These are phyloP conservation scores for Parathielavia appendiculata DNA, from an alignment of 495 filamentous ascomycete genomes.

Conservation along the genomic window DNA sequence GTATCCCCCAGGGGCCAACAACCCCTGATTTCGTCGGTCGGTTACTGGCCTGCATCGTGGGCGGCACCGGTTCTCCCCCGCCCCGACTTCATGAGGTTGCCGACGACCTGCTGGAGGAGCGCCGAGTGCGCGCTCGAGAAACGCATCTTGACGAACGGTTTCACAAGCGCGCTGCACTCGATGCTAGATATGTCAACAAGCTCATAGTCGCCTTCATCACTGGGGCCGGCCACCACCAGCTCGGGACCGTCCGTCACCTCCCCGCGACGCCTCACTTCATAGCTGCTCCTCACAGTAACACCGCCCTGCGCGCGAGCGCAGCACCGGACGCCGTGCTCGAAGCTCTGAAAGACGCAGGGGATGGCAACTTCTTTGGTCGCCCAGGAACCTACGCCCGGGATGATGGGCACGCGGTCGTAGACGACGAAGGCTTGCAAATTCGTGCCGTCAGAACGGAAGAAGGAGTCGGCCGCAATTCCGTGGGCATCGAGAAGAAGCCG, in stretches of 20 bases:
- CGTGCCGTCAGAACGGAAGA: slow-evolving; percentile 31
- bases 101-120: slow-evolving; percentile 25
- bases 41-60: not conserved
- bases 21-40: not conserved
- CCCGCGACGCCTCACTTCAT: slow-evolving; percentile 30
- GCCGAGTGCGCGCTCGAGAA: slow-evolving; percentile 27
- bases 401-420: slow-evolving; percentile 36
- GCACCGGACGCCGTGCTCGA: slow-evolving; percentile 31
- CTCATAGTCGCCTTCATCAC: slow-evolving; percentile 28
- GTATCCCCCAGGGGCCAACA: not conserved
- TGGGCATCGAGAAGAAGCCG: slow-evolving; percentile 23
- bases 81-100: slow-evolving; percentile 10
- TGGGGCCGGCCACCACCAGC: slow-evolving; percentile 3
- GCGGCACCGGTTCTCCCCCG: not conserved
- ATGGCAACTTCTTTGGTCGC: slow-evolving; percentile 29
- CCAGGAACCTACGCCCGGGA: slow-evolving; percentile 32
- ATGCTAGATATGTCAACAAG: slow-evolving; percentile 32
- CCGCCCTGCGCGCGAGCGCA: slow-evolving; percentile 29
- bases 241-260: slow-evolving; percentile 16
- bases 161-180: slow-evolving; percentile 27
- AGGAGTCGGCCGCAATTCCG: slow-evolving; percentile 32
- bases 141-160: slow-evolving; percentile 30
- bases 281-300: slow-evolving; percentile 34
- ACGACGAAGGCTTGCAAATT: slow-evolving; percentile 31
- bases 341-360: slow-evolving; percentile 34